Conservation (phyloP, 2,329 filamentous ascomycete genomes). For the Ophiostoma ulmi region DNA sequence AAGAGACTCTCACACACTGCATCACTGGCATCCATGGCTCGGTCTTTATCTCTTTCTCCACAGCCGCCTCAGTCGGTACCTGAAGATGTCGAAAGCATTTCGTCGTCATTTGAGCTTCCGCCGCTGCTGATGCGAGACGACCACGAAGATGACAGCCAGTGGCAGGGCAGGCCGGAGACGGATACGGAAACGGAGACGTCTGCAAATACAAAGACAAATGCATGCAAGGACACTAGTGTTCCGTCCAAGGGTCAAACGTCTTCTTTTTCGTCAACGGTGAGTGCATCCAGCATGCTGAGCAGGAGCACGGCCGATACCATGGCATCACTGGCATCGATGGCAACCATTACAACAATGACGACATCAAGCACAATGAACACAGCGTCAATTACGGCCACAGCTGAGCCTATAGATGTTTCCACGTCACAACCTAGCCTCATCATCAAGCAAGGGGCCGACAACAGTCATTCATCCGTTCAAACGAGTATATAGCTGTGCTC, state of each 20-base stretch:
- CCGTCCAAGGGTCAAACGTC: conserved; percentile 1
- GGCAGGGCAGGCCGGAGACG: neutral
- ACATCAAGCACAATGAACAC: neutral
- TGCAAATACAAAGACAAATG: neutral
- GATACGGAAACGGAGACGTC: neutral
- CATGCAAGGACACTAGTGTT: neutral
- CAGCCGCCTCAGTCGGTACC: neutral
- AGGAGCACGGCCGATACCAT: conserved; percentile 19
- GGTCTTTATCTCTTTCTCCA: neutral
- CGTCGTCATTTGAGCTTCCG: conserved; percentile 19
- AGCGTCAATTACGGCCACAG: neutral
- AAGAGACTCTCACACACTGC: neutral
- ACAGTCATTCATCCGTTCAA: neutral
- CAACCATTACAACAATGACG: neutral
- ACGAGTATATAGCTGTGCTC: neutral
- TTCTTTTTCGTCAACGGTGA: conserved; percentile 18
- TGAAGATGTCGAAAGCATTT: conserved; percentile 6
- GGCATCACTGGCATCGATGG: neutral
- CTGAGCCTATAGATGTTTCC: neutral
- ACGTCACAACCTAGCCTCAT: neutral
- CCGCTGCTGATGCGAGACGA: conserved; percentile 13
- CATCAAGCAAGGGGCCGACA: neutral
- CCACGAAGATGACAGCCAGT: neutral
- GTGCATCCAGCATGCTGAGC: conserved; percentile 17
- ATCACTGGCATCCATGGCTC: neutral